Evolutionary conservation across 2,329 filamentous ascomycete genomes (phyloP).

Genomic region (Clarireedia sp.): DNA sequence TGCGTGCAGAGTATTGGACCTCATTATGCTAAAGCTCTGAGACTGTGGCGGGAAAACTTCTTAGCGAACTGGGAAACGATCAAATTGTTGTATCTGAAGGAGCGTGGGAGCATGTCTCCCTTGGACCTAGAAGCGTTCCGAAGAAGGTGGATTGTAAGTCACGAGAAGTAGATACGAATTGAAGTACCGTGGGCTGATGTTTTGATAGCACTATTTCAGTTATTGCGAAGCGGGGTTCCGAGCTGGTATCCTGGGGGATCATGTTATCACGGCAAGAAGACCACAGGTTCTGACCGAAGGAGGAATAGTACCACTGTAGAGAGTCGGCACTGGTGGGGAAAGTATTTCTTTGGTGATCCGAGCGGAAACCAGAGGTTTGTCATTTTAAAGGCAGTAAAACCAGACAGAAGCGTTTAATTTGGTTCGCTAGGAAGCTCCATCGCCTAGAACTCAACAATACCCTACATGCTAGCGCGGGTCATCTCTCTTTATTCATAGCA

Average conservation of each 20-base stretch:
- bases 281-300: background rate
- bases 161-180: background rate
- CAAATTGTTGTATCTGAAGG: conserved; percentile 45
- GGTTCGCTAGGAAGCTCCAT: too few relatives aligned
- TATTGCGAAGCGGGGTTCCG: conserved; percentile 25
- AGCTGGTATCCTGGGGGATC: conserved; percentile 58
- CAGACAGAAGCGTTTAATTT: too few relatives aligned
- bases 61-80: conserved; percentile 47
- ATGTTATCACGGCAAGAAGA: conserved; percentile 7
- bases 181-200: background rate
- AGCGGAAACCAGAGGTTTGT: too few relatives aligned
- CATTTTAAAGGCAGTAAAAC: too few relatives aligned
- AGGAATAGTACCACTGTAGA: background rate
- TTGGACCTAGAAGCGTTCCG: conserved; percentile 45
- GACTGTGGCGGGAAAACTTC: conserved; percentile 61
- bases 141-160: conserved; percentile 56
- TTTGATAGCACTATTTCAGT: conserved; percentile 13
- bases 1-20: conserved; percentile 61
- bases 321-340: background rate
- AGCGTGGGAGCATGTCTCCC: conserved; percentile 41
- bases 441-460: too few relatives aligned
- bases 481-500: too few relatives aligned
- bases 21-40: conserved; percentile 59
- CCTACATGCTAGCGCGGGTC: too few relatives aligned
- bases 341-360: too few relatives aligned